A percentile compares a stretch with the other conserved stretches of the same genome.
phyloP scores from a whole-genome alignment of 164 flowering plant genomes.

The Stephania japonica region DNA sequence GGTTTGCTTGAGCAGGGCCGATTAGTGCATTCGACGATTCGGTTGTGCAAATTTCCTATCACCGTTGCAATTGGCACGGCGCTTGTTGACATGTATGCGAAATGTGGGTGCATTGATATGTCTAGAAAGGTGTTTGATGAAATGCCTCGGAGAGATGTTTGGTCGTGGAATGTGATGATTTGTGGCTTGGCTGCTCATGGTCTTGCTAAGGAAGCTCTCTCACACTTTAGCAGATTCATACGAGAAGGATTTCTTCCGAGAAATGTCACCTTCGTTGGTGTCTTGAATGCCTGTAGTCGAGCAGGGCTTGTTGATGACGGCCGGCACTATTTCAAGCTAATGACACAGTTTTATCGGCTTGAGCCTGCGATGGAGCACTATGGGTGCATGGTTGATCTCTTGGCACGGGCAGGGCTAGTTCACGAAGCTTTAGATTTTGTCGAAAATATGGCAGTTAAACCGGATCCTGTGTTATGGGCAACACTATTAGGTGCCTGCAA shows the following conservation, averaged over 20 bases:
- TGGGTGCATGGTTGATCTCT: conserved; percentile 57
- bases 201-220: conserved; percentile 34
- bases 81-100: conserved; percentile 40
- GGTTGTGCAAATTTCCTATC: conserved; percentile 23
- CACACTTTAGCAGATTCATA: conserved; percentile 30
- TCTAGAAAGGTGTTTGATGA: conserved; percentile 29
- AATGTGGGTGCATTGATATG: conserved; percentile 37
- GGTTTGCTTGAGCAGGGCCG: conserved; percentile 45
- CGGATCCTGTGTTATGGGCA: conserved; percentile 49
- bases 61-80: conserved; percentile 33
- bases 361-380: conserved; percentile 54
- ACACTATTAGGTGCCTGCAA: conserved; percentile 43
- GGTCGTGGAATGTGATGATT: conserved; percentile 52
- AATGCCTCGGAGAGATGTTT: conserved; percentile 29
- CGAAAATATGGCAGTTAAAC: conserved; percentile 28
- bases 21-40: conserved; percentile 25
- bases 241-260: conserved; percentile 27
- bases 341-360: conserved; percentile 33
- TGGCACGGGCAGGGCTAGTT: conserved; percentile 44
- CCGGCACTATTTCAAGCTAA: conserved; percentile 29
- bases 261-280: conserved; percentile 41
- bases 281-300: conserved; percentile 43
- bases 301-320: conserved; percentile 45
- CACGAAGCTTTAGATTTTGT: conserved; percentile 38
- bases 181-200: conserved; percentile 46